phyloP scores from a whole-genome alignment of 2,329 filamentous ascomycete genomes.

The Penicillium capsulatum region DNA sequence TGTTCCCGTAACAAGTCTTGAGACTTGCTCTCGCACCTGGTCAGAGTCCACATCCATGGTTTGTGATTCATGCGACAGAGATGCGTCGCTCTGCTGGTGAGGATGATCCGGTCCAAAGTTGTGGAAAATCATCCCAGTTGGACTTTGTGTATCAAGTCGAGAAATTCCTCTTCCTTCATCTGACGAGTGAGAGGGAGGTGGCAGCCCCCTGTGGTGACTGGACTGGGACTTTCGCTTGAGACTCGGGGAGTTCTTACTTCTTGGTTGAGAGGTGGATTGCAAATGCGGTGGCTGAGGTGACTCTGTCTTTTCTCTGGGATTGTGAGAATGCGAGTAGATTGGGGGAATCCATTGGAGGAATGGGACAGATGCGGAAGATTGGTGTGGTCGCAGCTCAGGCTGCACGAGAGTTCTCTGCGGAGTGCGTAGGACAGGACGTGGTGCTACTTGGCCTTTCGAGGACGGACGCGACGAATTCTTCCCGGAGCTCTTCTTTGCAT shows the following conservation, averaged over 20 bases:
- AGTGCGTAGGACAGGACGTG: not conserved
- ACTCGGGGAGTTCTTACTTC: not conserved
- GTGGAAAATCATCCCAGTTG: not conserved
- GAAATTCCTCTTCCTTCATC: not conserved
- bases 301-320: not conserved
- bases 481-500: too few species aligned
- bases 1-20: not conserved
- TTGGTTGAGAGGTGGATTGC: not conserved
- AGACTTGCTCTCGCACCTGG: too few species aligned
- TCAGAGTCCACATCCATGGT: not conserved
- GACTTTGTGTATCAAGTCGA: constrained; percentile 1
- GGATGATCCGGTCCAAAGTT: not conserved
- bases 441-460: too few species aligned
- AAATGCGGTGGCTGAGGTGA: not conserved
- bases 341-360: constrained; percentile 15
- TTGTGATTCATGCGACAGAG: not conserved
- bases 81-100: constrained; percentile 1
- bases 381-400: constrained; percentile 1
- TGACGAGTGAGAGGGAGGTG: constrained; percentile 2
- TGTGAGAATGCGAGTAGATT: not conserved
- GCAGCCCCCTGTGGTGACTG: constrained; percentile 1
- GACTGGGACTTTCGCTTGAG: constrained; percentile 10
- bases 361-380: constrained; percentile 6
- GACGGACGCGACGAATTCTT: too few species aligned
- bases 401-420: not conserved